These are phyloP conservation scores for Chenopodium suecicum DNA, from an alignment of 148 eudicot genomes.

Conservation along the genomic window DNA sequence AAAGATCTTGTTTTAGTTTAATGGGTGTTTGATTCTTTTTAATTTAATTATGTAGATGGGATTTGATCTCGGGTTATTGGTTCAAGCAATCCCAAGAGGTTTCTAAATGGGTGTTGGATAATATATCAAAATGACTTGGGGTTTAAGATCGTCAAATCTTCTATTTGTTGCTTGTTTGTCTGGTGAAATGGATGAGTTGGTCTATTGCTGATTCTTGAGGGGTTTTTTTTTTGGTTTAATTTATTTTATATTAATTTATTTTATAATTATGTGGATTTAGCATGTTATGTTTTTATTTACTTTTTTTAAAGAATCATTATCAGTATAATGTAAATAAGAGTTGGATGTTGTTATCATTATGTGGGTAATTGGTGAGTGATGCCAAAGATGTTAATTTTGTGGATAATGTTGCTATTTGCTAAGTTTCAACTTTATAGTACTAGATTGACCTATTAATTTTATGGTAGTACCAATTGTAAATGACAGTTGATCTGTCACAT, in stretches of 20 bases:
- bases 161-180: conserved; percentile 8
- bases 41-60: not conserved
- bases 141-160: not conserved
- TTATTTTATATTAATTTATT: not conserved
- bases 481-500: not conserved
- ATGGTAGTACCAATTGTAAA: conserved; percentile 3
- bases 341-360: conserved; percentile 11
- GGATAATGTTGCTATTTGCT: conserved; percentile 9
- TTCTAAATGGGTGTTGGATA: not conserved
- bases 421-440: conserved; percentile 6
- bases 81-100: too few relatives aligned
- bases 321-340: not conserved
- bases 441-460: not conserved
- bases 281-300: not conserved
- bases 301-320: not conserved
- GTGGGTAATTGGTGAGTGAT: conserved; percentile 7
- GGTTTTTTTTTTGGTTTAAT: too few relatives aligned
- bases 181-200: not conserved
- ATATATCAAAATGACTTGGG: not conserved
- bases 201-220: not conserved
- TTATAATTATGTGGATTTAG: not conserved
- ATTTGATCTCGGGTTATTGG: not conserved
- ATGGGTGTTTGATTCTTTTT: not conserved
- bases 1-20: conserved; percentile 14
- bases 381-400: conserved; percentile 12